Conservation (phyloP, 208 protist genomes). For the Angomonas ambiguus region DNA sequence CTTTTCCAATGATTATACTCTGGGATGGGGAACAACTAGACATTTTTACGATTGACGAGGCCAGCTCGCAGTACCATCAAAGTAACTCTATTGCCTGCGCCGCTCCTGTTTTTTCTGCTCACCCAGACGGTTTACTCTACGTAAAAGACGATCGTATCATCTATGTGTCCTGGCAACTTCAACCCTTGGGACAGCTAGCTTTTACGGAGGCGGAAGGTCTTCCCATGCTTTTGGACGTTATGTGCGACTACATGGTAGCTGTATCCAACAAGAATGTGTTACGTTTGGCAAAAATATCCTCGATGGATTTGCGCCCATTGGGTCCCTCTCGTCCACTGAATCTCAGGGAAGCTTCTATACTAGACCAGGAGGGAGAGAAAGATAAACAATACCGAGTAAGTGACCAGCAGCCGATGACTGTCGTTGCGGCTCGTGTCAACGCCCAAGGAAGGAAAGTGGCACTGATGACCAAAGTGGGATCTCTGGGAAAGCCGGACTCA, state of each 20-base stretch:
- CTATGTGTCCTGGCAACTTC: conserved; percentile 75
- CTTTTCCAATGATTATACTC: conserved; percentile 83
- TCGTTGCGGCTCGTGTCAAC: conserved; percentile 66
- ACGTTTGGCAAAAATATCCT: conserved; percentile 58
- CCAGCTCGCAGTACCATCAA: conserved; percentile 59
- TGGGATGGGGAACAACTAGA: conserved; percentile 87
- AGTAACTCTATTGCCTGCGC: conserved; percentile 68
- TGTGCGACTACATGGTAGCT: conserved; percentile 85
- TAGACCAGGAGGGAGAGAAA: neutral
- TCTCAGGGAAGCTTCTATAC: conserved; percentile 13
- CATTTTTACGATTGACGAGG: conserved; percentile 85
- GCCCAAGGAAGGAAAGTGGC: conserved; percentile 77
- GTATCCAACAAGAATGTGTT: conserved; percentile 82
- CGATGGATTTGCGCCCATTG: conserved; percentile 59
- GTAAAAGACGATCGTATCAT: conserved; percentile 72
- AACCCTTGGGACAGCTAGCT: conserved; percentile 69
- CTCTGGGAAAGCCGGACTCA: conserved; percentile 49
- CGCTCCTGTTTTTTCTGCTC: conserved; percentile 76
- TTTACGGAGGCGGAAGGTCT: conserved; percentile 85
- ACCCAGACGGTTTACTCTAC: conserved; percentile 83
- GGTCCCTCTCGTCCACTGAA: conserved; percentile 64
- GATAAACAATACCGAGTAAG: conserved; percentile 4
- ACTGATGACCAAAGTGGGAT: conserved; percentile 60
- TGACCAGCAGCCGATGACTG: conserved; percentile 24
- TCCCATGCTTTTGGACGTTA: conserved; percentile 81